phyloP scores from a whole-genome alignment of 1,139 yeast genomes.

The Debaryomyces udenii region DNA sequence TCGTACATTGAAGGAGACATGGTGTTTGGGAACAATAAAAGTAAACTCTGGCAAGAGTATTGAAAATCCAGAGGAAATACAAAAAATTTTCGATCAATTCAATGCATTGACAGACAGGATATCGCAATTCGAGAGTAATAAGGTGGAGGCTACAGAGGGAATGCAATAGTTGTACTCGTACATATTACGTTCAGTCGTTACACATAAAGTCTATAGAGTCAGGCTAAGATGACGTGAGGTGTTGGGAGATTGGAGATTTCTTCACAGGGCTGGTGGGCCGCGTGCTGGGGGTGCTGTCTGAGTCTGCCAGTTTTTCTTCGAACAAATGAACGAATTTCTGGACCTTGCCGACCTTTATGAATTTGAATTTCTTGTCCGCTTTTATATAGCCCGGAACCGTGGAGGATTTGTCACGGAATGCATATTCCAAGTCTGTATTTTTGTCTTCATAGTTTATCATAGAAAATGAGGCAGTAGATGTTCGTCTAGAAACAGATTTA shows the following conservation, averaged over 20 bases:
- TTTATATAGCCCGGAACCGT: conserved; percentile 45
- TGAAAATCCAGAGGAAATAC: conserved; percentile 27
- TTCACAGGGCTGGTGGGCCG: conserved; percentile 11
- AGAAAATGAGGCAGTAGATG: conserved; percentile 26
- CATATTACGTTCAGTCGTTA: conserved; percentile 12
- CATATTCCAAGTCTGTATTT: conserved; percentile 32
- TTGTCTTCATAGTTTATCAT: conserved; percentile 25
- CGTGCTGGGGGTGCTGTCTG: conserved; percentile 6
- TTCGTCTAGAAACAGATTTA: conserved; percentile 20
- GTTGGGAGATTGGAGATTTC: not conserved
- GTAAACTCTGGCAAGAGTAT: conserved; percentile 24
- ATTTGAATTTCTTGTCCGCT: conserved; percentile 48
- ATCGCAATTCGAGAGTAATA: conserved; percentile 18
- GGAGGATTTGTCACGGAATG: conserved; percentile 32
- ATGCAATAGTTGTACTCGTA: conserved; percentile 3
- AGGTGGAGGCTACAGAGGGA: conserved; percentile 5
- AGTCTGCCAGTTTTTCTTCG: conserved; percentile 38
- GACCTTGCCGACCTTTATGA: conserved; percentile 52
- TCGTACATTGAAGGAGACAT: conserved; percentile 52
- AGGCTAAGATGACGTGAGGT: not conserved
- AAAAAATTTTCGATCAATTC: conserved; percentile 38
- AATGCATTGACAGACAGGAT: conserved; percentile 44
- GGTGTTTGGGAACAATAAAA: conserved; percentile 59
- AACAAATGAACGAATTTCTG: conserved; percentile 51
- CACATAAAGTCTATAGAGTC: conserved; percentile 9